phyloP scores from a whole-genome alignment of 78 protist species.

The Salpingoeca rosetta region DNA sequence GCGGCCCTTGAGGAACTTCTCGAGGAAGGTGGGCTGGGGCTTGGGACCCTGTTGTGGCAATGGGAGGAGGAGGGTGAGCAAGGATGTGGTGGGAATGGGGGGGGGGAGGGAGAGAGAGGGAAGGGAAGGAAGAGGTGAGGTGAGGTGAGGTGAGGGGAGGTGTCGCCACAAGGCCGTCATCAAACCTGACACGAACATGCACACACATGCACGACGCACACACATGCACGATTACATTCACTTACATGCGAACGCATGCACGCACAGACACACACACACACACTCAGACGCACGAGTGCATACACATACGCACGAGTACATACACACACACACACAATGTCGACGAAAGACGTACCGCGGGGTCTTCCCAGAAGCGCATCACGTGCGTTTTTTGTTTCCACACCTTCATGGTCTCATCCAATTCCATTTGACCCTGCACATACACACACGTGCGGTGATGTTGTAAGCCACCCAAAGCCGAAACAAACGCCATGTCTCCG shows the following conservation, averaged over 20 bases:
- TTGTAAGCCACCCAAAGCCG: background rate
- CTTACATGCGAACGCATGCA: background rate
- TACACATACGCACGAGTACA: background rate
- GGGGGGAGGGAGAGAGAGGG: background rate
- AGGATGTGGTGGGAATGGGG: background rate
- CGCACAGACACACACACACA: background rate
- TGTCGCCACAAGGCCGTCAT: too few relatives aligned
- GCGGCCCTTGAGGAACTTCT: background rate
- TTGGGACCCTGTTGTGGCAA: background rate
- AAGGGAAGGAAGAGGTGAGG: background rate
- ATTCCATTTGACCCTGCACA: background rate
- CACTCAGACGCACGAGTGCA: too few relatives aligned
- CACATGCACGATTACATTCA: too few relatives aligned
- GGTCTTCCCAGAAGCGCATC: slow-evolving; percentile 8
- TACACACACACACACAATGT: background rate
- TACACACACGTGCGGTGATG: too few relatives aligned
- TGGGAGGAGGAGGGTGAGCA: background rate
- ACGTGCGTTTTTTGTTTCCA: slow-evolving; percentile 36
- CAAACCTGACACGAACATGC: too few relatives aligned
- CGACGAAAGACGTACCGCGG: background rate
- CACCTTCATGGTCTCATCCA: slow-evolving; percentile 11
- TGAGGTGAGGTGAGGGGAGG: background rate
- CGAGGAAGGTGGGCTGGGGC: background rate
- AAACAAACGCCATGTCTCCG: background rate
- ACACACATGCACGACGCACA: too few relatives aligned